phyloP scores from a whole-genome alignment of 2,329 filamentous ascomycete species.

The Diaporthe vaccinii region DNA sequence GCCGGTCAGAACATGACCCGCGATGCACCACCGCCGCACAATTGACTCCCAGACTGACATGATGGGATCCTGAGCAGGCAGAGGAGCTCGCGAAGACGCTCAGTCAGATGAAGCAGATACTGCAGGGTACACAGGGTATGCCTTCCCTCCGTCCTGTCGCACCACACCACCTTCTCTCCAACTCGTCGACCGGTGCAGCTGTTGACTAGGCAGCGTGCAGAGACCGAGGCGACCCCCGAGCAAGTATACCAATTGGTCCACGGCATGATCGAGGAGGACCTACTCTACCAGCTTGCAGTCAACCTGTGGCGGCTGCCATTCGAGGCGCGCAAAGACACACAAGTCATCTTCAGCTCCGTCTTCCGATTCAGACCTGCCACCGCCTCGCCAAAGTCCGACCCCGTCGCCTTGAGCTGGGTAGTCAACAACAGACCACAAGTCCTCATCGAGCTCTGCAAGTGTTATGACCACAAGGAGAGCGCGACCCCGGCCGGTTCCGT shows the following conservation, averaged over 20 bases:
- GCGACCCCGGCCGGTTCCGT: constrained; percentile 93
- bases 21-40: background rate
- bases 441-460: constrained; percentile 87
- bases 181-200: constrained; percentile 4
- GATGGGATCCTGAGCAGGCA: constrained; percentile 64
- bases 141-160: background rate
- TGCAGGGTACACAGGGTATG: constrained; percentile 92
- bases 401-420: constrained; percentile 89
- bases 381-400: constrained; percentile 77
- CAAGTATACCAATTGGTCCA: constrained; percentile 89
- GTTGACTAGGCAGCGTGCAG: constrained; percentile 58
- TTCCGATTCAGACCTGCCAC: constrained; percentile 87
- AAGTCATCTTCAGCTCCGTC: constrained; percentile 95
- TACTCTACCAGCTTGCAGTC: constrained; percentile 86
- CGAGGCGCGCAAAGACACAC: constrained; percentile 94
- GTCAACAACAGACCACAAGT: constrained; percentile 89
- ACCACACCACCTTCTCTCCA: background rate
- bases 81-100: constrained; percentile 91
- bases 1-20: background rate
- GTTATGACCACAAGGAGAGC: constrained; percentile 91
- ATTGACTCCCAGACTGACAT: constrained; percentile 36
- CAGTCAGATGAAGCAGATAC: constrained; percentile 89
- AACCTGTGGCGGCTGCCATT: constrained; percentile 90
- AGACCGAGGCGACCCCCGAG: constrained; percentile 87
- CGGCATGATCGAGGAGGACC: constrained; percentile 88